Evolutionary conservation across 2,329 filamentous ascomycete genomes (phyloP).

Genomic region (Cercospora sp.): DNA sequence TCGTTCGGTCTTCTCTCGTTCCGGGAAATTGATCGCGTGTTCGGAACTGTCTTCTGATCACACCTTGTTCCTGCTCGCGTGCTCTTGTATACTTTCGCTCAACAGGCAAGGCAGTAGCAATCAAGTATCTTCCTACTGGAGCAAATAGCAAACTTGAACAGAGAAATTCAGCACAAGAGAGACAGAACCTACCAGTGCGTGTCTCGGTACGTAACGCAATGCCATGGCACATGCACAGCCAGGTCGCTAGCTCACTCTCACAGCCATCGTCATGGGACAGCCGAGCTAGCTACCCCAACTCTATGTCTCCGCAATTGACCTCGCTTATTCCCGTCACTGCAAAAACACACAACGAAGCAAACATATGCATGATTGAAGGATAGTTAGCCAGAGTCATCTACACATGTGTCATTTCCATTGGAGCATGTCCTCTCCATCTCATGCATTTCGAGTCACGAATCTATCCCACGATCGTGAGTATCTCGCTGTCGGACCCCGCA

Average conservation of each 20-base stretch:
- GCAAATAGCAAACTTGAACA: neutral
- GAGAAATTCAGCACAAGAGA: neutral
- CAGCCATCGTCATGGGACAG: neutral
- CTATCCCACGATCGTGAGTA: too few species aligned
- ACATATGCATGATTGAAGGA: too few species aligned
- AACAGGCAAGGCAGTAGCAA: neutral
- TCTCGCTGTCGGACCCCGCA: too few species aligned
- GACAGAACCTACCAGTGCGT: neutral
- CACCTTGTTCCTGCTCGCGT: neutral
- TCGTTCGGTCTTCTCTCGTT: neutral
- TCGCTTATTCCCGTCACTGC: too few species aligned
- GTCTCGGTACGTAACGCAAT: neutral
- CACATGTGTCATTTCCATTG: too few species aligned
- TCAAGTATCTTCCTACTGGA: neutral
- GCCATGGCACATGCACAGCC: neutral
- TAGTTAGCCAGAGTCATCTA: too few species aligned
- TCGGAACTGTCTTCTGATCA: neutral
- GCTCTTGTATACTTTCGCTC: neutral
- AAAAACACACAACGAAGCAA: too few species aligned
- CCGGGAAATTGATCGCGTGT: neutral
- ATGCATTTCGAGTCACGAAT: too few species aligned
- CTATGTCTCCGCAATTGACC: neutral
- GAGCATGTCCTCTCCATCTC: too few species aligned
- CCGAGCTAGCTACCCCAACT: neutral
- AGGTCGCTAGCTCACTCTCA: neutral